phyloP scores from a whole-genome alignment of 305 asterid genomes.

The Rubia peregrina region DNA sequence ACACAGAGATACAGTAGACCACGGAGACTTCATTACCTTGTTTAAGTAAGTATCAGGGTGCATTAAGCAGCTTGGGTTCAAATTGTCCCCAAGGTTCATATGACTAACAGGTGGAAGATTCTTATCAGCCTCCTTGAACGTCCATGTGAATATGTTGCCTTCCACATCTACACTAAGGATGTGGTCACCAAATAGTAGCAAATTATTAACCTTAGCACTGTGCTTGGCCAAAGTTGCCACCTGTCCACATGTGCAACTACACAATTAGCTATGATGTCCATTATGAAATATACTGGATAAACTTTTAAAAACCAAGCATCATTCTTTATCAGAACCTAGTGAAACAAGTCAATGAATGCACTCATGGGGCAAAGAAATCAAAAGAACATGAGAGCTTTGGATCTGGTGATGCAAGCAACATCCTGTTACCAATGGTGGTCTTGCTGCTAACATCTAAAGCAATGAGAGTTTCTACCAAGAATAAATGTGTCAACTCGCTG shows the following conservation, averaged over 20 bases:
- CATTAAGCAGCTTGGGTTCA: constrained; percentile 83
- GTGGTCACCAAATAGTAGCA: constrained; percentile 75
- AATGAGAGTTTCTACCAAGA: not conserved
- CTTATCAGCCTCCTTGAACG: constrained; percentile 56
- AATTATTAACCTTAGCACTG: constrained; percentile 52
- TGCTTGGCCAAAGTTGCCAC: constrained; percentile 85
- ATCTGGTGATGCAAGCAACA: not conserved
- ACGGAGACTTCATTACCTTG: constrained; percentile 46
- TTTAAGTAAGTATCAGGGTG: constrained; percentile 94
- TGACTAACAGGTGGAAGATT: constrained; percentile 62
- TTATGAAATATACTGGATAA: not conserved
- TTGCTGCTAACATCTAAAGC: not conserved
- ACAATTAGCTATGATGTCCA: not conserved
- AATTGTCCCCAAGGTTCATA: constrained; percentile 49
- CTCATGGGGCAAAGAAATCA: not conserved
- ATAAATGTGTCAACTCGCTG: not conserved
- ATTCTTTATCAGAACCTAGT: not conserved
- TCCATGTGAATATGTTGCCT: constrained; percentile 78
- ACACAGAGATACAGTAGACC: constrained; percentile 9
- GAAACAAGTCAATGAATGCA: not conserved
- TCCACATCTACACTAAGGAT: constrained; percentile 66
- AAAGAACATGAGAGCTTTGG: not conserved
- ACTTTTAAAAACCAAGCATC: not conserved
- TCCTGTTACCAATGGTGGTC: not conserved
- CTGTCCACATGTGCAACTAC: constrained; percentile 31